phyloP scores from a whole-genome alignment of 108 stramenopile species.

The Phaeodactylum tricornutum region DNA sequence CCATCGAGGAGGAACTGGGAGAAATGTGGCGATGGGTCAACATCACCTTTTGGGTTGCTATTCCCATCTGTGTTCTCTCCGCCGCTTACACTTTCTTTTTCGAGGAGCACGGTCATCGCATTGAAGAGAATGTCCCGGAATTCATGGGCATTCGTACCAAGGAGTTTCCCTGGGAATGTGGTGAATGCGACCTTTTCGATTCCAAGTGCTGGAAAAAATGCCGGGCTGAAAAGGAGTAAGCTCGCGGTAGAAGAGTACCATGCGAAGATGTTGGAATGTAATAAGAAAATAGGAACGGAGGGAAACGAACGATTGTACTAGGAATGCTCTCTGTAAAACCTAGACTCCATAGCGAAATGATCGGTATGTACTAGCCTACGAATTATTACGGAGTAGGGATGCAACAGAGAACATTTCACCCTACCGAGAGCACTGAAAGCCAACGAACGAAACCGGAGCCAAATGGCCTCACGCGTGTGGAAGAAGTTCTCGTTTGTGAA shows the following conservation, averaged over 20 bases:
- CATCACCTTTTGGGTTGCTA: slow-evolving; percentile 58
- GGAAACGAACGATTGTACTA: too few species aligned
- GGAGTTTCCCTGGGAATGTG: slow-evolving; percentile 94
- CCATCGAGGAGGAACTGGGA: slow-evolving; percentile 46
- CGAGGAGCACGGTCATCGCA: slow-evolving; percentile 53
- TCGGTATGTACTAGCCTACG: too few species aligned
- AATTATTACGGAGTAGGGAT: too few species aligned
- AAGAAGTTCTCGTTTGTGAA: slow-evolving; percentile 55
- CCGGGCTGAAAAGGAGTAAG: slow-evolving; percentile 59
- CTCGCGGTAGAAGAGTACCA: too few species aligned
- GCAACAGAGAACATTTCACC: too few species aligned
- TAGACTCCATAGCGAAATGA: too few species aligned
- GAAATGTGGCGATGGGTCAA: slow-evolving; percentile 86
- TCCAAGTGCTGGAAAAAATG: slow-evolving; percentile 90
- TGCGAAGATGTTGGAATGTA: too few species aligned
- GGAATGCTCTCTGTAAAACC: too few species aligned
- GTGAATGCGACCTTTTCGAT: slow-evolving; percentile 84
- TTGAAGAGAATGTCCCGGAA: slow-evolving; percentile 56
- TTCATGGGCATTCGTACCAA: slow-evolving; percentile 89
- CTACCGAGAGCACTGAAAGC: too few species aligned
- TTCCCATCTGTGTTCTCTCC: slow-evolving; percentile 46
- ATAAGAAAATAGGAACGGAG: too few species aligned
- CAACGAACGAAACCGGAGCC: background rate
- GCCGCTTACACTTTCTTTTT: slow-evolving; percentile 53
- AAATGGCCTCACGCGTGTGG: background rate